phyloP scores from a whole-genome alignment of 805 yeast species.

The Candida caryicola region DNA sequence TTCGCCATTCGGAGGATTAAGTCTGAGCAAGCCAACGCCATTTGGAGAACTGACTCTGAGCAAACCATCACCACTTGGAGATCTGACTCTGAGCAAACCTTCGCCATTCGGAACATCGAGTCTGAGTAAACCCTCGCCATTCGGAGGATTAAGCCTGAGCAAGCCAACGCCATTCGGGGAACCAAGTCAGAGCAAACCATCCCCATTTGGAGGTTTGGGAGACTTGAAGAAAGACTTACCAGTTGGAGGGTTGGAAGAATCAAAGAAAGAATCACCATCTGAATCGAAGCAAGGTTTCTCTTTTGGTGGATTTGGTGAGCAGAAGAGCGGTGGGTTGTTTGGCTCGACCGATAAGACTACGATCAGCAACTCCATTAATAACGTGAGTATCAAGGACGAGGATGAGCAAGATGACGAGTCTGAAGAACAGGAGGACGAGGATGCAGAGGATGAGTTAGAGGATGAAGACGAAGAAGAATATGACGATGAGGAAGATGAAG shows the following conservation, averaged over 20 bases:
- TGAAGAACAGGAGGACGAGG: neutral
- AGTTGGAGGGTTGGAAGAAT: constrained; percentile 1
- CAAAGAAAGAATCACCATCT: constrained; percentile 8
- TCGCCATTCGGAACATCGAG: no score
- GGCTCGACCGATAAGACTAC: no score
- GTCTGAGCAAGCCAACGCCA: neutral
- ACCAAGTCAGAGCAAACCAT: constrained; percentile 7
- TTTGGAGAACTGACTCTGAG: no score
- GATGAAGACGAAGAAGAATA: constrained; percentile 6
- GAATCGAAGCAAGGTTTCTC: neutral
- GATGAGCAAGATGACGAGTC: neutral
- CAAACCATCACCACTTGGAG: no score
- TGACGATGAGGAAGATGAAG: constrained; percentile 2
- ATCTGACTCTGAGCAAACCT: no score
- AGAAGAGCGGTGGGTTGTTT: no score
- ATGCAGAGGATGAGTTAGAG: constrained; percentile 1
- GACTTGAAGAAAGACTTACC: constrained; percentile 1
- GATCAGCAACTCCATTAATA: no score
- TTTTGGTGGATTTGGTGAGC: neutral
- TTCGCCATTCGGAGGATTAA: no score
- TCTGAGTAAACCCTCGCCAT: constrained; percentile 14
- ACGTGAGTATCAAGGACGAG: no score
- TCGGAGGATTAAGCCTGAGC: constrained; percentile 7
- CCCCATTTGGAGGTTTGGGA: constrained; percentile 17
- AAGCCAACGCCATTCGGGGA: constrained; percentile 6